Evolutionary conservation across 2,329 filamentous ascomycete species (phyloP), one percentile per base, ranked within the genome.

Genomic region (Bipolaris bicolor): DNA sequence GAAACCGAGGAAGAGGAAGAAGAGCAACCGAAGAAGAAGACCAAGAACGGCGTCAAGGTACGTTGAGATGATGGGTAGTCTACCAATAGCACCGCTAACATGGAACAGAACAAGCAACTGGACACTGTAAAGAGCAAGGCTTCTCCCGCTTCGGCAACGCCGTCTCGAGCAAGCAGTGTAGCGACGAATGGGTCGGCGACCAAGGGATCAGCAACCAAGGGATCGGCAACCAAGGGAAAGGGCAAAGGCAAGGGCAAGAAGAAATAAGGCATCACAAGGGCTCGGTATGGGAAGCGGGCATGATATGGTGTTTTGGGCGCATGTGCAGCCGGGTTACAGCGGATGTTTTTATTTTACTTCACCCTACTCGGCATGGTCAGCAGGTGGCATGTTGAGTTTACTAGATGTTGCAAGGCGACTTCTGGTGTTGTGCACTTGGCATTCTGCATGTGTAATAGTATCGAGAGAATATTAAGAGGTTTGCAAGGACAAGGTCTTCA

Each of bases 1-100:
- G 91, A 93, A 54, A 91, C 95, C 57, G 90, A 88, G 60, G 86
- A 93, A 51, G 84, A 95, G 52, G 90, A 75, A 26, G 74, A 90
- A 41, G 87, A 90, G 76, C 92, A 92, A n/a, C 88, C 88, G 1
- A 97, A 96, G 85, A 98, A 98, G 85, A 97, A 96, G 86, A 84
- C 88, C 15, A 96, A 96, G 84, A 91, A 90, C 68, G 88, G 88
- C 51, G 89, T 92, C 60, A 96, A 96, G 86, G 92, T 95, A 82
- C 74, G 87, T 77, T 49, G 41, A 52, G 0, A 10, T 10, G 6
- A 26, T 0, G 13, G 11, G 20, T 5, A 1, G 18, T 3, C 13
- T 1, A 43, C 9, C 9, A 26, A 24, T 3, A 7, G n/a, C 3
- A 15, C 10, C 66, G 57, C 62, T 73, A 63, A 66, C 48, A 45